phyloP scores from a whole-genome alignment of 2,329 filamentous ascomycete genomes.

The Calonectria montana region DNA sequence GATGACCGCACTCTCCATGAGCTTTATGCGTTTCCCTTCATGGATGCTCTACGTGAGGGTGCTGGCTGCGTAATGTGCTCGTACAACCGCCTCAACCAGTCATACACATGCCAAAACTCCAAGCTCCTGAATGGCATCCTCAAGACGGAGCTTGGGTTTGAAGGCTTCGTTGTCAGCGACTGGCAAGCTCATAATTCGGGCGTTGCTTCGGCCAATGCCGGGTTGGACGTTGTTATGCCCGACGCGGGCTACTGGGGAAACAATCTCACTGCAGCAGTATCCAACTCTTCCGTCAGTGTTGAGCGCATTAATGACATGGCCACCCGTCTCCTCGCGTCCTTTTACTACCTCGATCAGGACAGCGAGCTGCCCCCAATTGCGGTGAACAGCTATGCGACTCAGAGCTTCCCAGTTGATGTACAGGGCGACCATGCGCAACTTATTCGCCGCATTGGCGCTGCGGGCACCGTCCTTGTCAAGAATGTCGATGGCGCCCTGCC shows the following conservation, averaged over 20 bases:
- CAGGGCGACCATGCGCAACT: constrained; percentile 76
- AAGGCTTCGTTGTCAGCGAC: constrained; percentile 84
- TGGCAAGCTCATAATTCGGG: constrained; percentile 82
- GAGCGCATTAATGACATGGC: constrained; percentile 94
- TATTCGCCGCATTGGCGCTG: constrained; percentile 81
- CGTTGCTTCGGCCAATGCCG: constrained; percentile 73
- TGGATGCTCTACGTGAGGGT: constrained; percentile 75
- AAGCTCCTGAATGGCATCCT: constrained; percentile 79
- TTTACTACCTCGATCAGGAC: constrained; percentile 73
- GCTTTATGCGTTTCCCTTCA: constrained; percentile 83
- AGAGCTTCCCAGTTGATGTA: constrained; percentile 76
- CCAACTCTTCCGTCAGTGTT: constrained; percentile 89
- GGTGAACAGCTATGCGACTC: constrained; percentile 78
- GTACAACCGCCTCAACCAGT: constrained; percentile 85
- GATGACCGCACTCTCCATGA: constrained; percentile 82
- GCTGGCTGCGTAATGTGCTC: constrained; percentile 74
- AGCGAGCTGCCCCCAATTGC: constrained; percentile 65
- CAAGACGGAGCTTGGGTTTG: constrained; percentile 84
- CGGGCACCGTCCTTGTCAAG: constrained; percentile 90
- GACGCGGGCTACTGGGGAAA: constrained; percentile 86
- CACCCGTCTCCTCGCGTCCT: constrained; percentile 80
- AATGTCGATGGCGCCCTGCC: constrained; percentile 78
- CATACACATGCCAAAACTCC: constrained; percentile 83
- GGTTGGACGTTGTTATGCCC: constrained; percentile 88
- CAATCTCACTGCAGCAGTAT: constrained; percentile 86